phyloP scores from a whole-genome alignment of 78 protist species.

The Dictyostelium purpureum region DNA sequence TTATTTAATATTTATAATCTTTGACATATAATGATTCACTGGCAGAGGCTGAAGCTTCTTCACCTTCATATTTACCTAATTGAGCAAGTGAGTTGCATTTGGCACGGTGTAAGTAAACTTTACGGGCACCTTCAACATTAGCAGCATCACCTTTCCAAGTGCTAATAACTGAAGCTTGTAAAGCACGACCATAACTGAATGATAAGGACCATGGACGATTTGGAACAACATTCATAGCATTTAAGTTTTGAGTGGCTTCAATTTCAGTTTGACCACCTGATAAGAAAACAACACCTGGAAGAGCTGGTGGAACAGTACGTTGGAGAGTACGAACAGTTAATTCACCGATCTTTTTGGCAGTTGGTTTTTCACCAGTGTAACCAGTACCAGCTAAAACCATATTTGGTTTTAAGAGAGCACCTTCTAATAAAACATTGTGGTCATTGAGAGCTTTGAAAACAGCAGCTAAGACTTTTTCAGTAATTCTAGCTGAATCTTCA shows the following conservation, averaged over 20 bases:
- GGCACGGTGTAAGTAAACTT: slow-evolving; percentile 75
- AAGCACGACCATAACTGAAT: slow-evolving; percentile 96
- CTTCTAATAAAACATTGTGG: slow-evolving; percentile 86
- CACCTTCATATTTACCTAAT: slow-evolving; percentile 60
- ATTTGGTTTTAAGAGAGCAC: slow-evolving; percentile 95
- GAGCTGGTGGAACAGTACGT: slow-evolving; percentile 96
- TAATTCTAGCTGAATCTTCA: slow-evolving; percentile 49
- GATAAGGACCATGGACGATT: slow-evolving; percentile 93
- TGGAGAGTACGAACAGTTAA: slow-evolving; percentile 89
- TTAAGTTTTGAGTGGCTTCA: slow-evolving; percentile 93
- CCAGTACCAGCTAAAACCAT: slow-evolving; percentile 91
- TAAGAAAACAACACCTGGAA: slow-evolving; percentile 95
- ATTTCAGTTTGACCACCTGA: slow-evolving; percentile 96
- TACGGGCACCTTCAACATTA: slow-evolving; percentile 62
- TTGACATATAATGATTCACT: slow-evolving; percentile 48
- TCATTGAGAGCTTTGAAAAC: slow-evolving; percentile 80
- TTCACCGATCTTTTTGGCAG: slow-evolving; percentile 86
- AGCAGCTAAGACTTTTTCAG: slow-evolving; percentile 81
- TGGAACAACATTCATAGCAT: slow-evolving; percentile 89
- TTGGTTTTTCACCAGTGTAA: not conserved
- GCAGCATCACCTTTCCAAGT: slow-evolving; percentile 51
- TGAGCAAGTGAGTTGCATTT: slow-evolving; percentile 53
- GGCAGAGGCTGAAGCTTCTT: slow-evolving; percentile 30
- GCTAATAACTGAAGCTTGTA: slow-evolving; percentile 68
- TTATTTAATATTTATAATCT: slow-evolving; percentile 64